A percentile compares a stretch with the other conserved stretches of the same genome.
These are phyloP conservation scores for Candida dubliniensis DNA, from an alignment of 1,139 yeast species.

Conservation along the genomic window DNA sequence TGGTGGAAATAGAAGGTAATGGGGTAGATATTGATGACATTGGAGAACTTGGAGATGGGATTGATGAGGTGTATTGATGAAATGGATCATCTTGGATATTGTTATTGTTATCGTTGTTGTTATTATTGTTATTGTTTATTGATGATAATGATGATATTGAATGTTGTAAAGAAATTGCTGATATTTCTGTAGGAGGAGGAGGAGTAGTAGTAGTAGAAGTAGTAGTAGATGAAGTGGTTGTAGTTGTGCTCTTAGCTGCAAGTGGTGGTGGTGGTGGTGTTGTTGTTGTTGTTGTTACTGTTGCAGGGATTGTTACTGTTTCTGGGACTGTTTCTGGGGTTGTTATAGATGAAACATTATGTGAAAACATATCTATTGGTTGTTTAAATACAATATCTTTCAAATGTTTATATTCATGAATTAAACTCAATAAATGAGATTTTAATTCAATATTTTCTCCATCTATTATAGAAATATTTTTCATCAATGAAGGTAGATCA, in stretches of 20 bases:
- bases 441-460: conserved; percentile 41
- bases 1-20: neutral
- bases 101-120: no score
- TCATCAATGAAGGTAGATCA: conserved; percentile 6
- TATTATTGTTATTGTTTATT: no score
- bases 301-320: no score
- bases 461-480: conserved; percentile 31
- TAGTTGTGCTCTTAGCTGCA: no score
- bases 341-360: no score
- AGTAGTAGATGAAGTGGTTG: no score
- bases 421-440: conserved; percentile 35
- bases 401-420: conserved; percentile 44
- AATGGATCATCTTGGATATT: neutral
- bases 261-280: no score
- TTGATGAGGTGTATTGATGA: neutral
- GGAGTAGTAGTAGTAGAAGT: no score
- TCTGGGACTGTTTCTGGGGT: no score
- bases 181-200: neutral
- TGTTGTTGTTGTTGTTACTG: no score
- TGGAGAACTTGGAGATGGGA: neutral
- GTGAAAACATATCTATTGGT: neutral
- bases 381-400: conserved; percentile 32
- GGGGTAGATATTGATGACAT: neutral
- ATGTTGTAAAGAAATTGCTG: neutral
- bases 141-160: neutral